Evolutionary conservation across 495 filamentous ascomycete species (phyloP), one percentile per base, ranked within the genome.

Genomic region (Penicillium simplicissimum): DNA sequence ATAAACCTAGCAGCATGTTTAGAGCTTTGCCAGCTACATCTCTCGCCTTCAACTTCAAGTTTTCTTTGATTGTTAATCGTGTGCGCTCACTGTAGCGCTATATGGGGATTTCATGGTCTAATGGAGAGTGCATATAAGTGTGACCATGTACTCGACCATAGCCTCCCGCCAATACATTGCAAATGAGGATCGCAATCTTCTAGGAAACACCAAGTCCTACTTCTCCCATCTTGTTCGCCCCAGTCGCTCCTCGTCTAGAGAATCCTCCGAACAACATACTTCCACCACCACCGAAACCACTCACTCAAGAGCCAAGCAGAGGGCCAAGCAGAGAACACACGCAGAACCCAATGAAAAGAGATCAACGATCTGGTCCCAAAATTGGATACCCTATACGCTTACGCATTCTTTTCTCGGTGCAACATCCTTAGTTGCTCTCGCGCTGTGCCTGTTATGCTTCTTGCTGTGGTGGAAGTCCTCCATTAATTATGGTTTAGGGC

Each of bases 401-500:
- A 5, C 17, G 1, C 49, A 56, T 43, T 13, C 9, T 6, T 69
- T 52, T 14, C 0, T 69, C 9, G 61, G 40, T 14, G 8, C 35
- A 0, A 31, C 28, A 31, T 6, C 28, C 28, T 31, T 31, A 7
- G 28, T 31, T 31, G 28, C 11, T 33, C 64, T 17, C 33, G 19
- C 1, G 25, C 68, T 1, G 65, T 62, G 15, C 38, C 66, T 11
- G 37, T 61, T 4, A 55, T 47, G 8, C 28, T 65, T 68, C 35
- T 15, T 64, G 8, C 36, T 69, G 1, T 65, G 61, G 59, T 66
- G 63, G 63, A 56, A 40, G n/a, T 69, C 67, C 1, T 53, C 58
- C 3, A 66, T 53, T 31, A 69, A 68, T 37, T 63, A 68, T 33
- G 75, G 74, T 0, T 33, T 78, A 13, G 69, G 73, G 5, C 23